These are phyloP conservation scores for Croton laevigatus DNA, from an alignment of 441 rosid species.

Conservation along the genomic window DNA sequence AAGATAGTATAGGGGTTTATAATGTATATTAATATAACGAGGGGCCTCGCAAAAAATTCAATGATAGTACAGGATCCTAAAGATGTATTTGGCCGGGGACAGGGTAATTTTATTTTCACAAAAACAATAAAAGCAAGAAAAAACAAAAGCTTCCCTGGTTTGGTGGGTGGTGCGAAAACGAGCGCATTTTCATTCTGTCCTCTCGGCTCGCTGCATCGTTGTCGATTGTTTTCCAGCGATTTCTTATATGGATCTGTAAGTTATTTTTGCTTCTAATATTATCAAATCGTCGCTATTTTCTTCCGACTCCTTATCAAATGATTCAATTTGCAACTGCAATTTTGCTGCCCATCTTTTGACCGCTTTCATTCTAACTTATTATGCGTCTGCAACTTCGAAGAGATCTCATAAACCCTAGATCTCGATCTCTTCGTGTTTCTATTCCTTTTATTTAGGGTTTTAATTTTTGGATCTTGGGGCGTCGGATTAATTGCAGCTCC, in stretches of 20 bases:
- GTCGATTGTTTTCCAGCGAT: conserved; percentile 5
- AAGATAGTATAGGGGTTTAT: no score
- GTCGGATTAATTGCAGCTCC: conserved; percentile 30
- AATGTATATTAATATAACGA: no score
- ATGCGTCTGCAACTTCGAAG: conserved; percentile 18
- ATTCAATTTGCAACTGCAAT: conserved; percentile 1
- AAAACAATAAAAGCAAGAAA: conserved; percentile 6
- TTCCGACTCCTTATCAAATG: background rate
- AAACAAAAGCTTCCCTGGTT: conserved; percentile 16
- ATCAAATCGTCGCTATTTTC: background rate
- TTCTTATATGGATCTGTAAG: conserved; percentile 33
- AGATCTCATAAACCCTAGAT: conserved; percentile 44
- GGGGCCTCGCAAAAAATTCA: no score
- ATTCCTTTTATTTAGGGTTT: conserved; percentile 28
- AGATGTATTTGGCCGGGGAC: no score
- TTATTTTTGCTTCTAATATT: conserved; percentile 1
- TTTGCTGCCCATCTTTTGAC: background rate
- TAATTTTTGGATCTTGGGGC: conserved; percentile 49
- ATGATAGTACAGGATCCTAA: no score
- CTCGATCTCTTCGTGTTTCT: conserved; percentile 24
- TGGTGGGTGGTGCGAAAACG: conserved; percentile 41
- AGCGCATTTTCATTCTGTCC: conserved; percentile 18
- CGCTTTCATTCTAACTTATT: background rate
- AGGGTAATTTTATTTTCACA: background rate
- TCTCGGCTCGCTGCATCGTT: conserved; percentile 2